phyloP scores from a whole-genome alignment of 2,329 filamentous ascomycete genomes.

The Ophiosphaerella korrae region DNA sequence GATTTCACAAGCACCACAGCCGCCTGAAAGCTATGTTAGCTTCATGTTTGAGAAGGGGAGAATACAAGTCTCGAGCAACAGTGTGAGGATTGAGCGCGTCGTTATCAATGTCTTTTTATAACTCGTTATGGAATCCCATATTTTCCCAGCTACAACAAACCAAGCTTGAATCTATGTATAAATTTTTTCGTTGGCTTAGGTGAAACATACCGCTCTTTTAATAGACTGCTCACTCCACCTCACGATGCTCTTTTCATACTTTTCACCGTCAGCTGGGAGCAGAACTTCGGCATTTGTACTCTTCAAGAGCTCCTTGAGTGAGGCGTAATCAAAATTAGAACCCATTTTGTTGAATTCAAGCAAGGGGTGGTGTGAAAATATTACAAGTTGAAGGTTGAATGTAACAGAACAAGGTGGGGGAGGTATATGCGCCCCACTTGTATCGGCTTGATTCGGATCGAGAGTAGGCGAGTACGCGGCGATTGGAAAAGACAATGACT shows the following conservation, averaged over 20 bases:
- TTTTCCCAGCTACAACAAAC: no score
- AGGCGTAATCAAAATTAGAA: constrained; percentile 21
- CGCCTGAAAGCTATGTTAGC: constrained; percentile 12
- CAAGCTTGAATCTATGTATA: no score
- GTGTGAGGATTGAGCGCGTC: no score
- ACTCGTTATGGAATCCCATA: no score
- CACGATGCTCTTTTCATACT: constrained; percentile 32
- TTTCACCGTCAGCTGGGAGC: constrained; percentile 22
- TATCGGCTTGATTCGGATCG: no score
- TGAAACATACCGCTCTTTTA: constrained; percentile 30
- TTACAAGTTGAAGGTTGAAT: background rate
- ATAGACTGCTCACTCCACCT: constrained; percentile 38
- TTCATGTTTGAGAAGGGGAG: background rate
- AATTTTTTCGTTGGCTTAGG: background rate
- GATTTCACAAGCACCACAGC: constrained; percentile 28
- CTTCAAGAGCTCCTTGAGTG: constrained; percentile 26
- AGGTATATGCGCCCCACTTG: no score
- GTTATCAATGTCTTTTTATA: no score
- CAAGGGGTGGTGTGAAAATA: background rate
- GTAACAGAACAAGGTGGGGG: background rate
- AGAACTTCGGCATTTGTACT: constrained; percentile 26
- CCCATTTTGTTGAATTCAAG: constrained; percentile 9
- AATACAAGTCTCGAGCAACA: no score
- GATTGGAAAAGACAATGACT: no score
- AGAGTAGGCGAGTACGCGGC: no score